Evolutionary conservation across 805 yeast species (phyloP).

Genomic region (Cyberlindnera veronae): DNA sequence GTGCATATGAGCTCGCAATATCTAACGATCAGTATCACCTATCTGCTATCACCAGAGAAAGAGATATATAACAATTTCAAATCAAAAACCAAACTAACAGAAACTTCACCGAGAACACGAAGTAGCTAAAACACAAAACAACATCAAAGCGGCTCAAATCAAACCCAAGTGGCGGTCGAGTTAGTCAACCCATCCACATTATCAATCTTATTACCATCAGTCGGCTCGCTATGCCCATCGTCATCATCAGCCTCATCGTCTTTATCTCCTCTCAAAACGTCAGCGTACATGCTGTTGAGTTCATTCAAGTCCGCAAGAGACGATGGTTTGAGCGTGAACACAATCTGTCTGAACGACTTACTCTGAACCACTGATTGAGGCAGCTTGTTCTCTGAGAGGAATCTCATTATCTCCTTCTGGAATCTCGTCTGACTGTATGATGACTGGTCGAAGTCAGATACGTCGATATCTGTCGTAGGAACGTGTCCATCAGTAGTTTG

Average conservation of each 20-base stretch:
- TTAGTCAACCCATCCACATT: too few species aligned
- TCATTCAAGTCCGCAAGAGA: conserved; percentile 45
- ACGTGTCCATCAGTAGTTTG: conserved; percentile 5
- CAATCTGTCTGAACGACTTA: conserved; percentile 47
- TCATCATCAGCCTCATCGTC: background rate
- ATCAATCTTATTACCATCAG: too few species aligned
- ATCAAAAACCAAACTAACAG: too few species aligned
- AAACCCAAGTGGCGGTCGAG: too few species aligned
- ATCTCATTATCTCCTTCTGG: conserved; percentile 48
- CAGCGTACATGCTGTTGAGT: conserved; percentile 23
- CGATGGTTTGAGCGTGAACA: conserved; percentile 47
- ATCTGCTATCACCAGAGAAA: too few species aligned
- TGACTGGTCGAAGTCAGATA: conserved; percentile 33
- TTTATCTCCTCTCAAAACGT: background rate
- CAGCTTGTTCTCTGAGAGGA: conserved; percentile 49
- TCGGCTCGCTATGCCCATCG: background rate
- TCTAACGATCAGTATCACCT: too few species aligned
- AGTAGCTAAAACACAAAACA: too few species aligned
- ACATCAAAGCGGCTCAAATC: too few species aligned
- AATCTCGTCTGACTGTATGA: conserved; percentile 45
- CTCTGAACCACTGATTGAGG: conserved; percentile 46
- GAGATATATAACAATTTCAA: too few species aligned
- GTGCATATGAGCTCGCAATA: too few species aligned
- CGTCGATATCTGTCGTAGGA: conserved; percentile 1
- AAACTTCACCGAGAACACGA: too few species aligned